Evolutionary conservation across 1,139 yeast species (phyloP).

Genomic region (Suzukiozyma palmioleophila): DNA sequence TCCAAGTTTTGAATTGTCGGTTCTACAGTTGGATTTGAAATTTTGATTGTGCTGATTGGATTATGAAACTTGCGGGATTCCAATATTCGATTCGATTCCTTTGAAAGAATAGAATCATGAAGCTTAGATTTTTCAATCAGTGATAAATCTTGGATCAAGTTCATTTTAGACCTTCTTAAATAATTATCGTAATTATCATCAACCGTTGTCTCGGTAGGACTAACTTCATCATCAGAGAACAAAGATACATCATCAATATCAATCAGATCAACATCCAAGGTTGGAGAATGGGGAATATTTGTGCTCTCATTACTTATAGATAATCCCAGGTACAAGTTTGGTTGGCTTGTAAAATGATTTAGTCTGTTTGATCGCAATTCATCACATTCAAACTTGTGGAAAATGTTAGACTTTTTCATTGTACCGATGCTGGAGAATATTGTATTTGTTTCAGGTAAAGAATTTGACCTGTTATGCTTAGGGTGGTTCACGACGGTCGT

Average conservation of each 20-base stretch:
- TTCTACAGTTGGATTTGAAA: constrained; percentile 28
- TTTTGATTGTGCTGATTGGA: constrained; percentile 30
- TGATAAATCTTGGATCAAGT: constrained; percentile 31
- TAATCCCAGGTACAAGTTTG: not conserved
- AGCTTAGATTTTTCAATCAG: constrained; percentile 19
- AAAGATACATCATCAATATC: constrained; percentile 2
- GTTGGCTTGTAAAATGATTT: constrained; percentile 21
- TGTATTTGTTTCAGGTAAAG: constrained; percentile 16
- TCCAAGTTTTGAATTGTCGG: constrained; percentile 10
- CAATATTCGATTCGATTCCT: not conserved
- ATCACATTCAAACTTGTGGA: constrained; percentile 11
- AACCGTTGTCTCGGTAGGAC: constrained; percentile 5
- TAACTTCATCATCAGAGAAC: constrained; percentile 5
- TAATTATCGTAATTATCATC: constrained; percentile 30
- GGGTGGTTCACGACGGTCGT: not conserved
- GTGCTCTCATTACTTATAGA: constrained; percentile 3
- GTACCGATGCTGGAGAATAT: constrained; percentile 7
- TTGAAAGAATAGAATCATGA: constrained; percentile 1
- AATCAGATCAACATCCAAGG: not conserved
- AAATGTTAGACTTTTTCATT: constrained; percentile 9
- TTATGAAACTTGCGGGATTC: constrained; percentile 28
- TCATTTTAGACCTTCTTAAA: constrained; percentile 31
- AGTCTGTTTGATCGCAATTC: constrained; percentile 18
- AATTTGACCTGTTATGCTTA: constrained; percentile 16
- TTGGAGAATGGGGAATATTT: constrained; percentile 5